Percentiles rank a stretch among this genome's conserved stretches.
Evolutionary conservation across 163 green algal species (phyloP).

Genomic region (Chloromonas sp.): DNA sequence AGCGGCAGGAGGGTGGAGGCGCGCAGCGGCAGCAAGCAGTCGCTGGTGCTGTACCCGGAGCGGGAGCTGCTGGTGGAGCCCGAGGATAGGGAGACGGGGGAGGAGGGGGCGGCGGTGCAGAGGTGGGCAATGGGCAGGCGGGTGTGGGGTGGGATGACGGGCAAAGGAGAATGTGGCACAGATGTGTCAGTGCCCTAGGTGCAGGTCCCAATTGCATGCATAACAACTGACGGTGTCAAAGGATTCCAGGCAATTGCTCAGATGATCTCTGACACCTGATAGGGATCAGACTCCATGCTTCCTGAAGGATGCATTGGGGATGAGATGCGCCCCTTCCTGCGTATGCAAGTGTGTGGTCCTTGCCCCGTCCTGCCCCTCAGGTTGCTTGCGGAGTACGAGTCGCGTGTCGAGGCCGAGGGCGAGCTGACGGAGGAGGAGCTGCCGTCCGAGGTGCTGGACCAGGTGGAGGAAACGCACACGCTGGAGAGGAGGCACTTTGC

Average conservation of each 20-base stretch:
- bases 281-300: too few relatives aligned
- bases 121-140: slow-evolving; percentile 13
- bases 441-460: slow-evolving; percentile 46
- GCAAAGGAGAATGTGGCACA: not conserved
- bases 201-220: not conserved
- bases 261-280: too few relatives aligned
- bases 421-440: slow-evolving; percentile 60
- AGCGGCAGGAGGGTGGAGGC: not conserved
- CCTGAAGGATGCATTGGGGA: too few relatives aligned
- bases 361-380: slow-evolving; percentile 14
- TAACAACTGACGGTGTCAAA: not conserved
- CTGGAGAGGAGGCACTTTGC: slow-evolving; percentile 52
- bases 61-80: slow-evolving; percentile 64
- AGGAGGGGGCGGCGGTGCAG: slow-evolving; percentile 29
- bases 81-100: slow-evolving; percentile 57
- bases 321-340: not conserved
- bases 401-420: slow-evolving; percentile 34
- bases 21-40: slow-evolving; percentile 18
- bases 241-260: too few relatives aligned
- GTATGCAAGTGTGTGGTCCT: not conserved
- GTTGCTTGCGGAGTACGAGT: slow-evolving; percentile 42
- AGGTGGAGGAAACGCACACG: slow-evolving; percentile 38
- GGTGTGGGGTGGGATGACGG: not conserved
- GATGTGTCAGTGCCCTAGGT: not conserved
- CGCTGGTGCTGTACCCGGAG: slow-evolving; percentile 24